Conservation (phyloP, 306 rosid species). For the Myrica gale region DNA sequence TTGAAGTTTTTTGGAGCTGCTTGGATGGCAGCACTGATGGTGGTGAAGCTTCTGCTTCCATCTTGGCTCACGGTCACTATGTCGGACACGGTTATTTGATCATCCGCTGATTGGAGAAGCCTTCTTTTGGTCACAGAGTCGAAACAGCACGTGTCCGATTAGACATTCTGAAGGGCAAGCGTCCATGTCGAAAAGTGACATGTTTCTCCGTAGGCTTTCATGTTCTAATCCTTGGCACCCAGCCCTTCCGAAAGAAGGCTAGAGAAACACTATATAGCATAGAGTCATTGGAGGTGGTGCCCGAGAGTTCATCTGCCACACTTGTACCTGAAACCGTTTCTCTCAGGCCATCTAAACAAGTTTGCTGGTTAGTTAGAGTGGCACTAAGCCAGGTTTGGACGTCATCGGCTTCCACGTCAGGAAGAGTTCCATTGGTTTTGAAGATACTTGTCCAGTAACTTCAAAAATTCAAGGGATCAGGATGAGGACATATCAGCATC, state of each 20-base stretch:
- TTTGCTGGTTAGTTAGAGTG: constrained; percentile 4
- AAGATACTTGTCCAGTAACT: neutral
- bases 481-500: no score
- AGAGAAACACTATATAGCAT: no score
- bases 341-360: neutral
- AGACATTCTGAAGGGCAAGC: neutral
- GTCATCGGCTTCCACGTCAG: neutral
- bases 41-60: constrained; percentile 4
- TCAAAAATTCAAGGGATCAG: neutral
- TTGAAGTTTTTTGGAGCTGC: neutral
- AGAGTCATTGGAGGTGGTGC: no score
- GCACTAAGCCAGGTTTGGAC: neutral
- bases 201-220: no score
- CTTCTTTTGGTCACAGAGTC: neutral
- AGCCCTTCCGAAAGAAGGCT: no score
- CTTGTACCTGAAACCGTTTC: neutral
- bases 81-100: neutral
- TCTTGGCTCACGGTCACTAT: neutral
- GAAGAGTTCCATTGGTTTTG: neutral
- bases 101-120: neutral
- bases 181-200: neutral
- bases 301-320: neutral
- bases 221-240: no score
- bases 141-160: neutral
- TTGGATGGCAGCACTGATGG: neutral